Conservation (phyloP, 129 eudicot genomes). For the Chrysanthemum makinoi region DNA sequence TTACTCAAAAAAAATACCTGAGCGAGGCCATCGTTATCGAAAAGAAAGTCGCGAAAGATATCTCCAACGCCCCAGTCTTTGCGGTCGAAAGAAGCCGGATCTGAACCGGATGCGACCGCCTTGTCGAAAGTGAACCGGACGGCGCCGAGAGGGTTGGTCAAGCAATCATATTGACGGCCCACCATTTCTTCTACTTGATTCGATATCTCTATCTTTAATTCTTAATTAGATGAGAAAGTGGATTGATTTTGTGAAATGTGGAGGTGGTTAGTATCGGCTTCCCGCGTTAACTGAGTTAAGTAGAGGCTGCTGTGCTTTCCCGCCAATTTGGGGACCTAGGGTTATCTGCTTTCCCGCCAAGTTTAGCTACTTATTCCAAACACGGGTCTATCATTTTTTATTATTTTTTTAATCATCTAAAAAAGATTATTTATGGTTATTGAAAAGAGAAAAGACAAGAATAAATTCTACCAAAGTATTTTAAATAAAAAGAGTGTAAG, state of each 20-base stretch:
- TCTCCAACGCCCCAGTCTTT: constrained; percentile 72
- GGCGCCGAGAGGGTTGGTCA: constrained; percentile 80
- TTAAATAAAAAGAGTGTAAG: too few species aligned
- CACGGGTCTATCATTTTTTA: too few species aligned
- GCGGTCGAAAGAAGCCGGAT: constrained; percentile 49
- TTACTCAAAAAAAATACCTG: constrained; percentile 37
- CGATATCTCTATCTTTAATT: constrained; percentile 5
- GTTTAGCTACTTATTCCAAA: not conserved
- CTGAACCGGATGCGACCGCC: constrained; percentile 46
- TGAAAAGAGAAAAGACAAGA: too few species aligned
- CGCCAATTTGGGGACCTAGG: constrained; percentile 30
- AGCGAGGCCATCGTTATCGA: constrained; percentile 41
- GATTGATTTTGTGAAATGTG: not conserved
- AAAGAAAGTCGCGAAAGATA: constrained; percentile 55
- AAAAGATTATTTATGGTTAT: too few species aligned
- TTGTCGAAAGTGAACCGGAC: constrained; percentile 80
- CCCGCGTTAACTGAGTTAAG: constrained; percentile 35
- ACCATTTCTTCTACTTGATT: constrained; percentile 45
- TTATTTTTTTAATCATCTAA: too few species aligned
- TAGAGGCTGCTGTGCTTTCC: constrained; percentile 33
- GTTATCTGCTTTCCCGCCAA: constrained; percentile 37
- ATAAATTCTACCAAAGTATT: too few species aligned
- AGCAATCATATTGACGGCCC: constrained; percentile 50
- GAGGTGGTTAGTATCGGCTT: constrained; percentile 7
- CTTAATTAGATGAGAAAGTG: not conserved